These are phyloP conservation scores for Gypsophila paniculata DNA, from an alignment of 179 eudicot genomes.

Conservation along the genomic window DNA sequence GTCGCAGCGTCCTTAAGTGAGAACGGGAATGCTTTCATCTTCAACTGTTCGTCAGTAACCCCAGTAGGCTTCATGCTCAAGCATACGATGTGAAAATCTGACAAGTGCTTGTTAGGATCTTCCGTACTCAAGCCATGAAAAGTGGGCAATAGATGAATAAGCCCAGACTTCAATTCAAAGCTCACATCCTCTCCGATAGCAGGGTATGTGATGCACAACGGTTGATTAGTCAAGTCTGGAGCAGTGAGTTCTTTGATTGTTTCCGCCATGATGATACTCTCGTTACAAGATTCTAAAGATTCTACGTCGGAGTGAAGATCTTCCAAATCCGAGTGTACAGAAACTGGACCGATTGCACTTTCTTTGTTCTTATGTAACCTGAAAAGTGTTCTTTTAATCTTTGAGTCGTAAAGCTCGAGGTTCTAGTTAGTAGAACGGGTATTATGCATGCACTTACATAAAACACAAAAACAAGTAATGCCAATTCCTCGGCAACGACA, in stretches of 20 bases:
- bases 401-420: neutral
- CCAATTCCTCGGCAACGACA: no score
- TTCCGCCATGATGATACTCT: neutral
- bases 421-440: neutral
- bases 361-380: neutral
- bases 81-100: constrained; percentile 3
- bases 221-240: no score
- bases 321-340: neutral
- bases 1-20: neutral
- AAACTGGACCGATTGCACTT: neutral
- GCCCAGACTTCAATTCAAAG: neutral
- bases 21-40: constrained; percentile 15
- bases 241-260: neutral
- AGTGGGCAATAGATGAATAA: neutral
- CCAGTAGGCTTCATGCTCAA: neutral
- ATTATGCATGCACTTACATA: neutral
- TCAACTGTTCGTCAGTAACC: neutral
- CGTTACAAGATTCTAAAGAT: no score
- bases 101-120: neutral
- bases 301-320: neutral
- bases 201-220: neutral
- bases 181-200: neutral
- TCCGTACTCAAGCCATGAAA: neutral
- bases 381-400: neutral
- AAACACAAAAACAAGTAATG: neutral